Evolutionary conservation across 805 yeast species (phyloP).

Genomic region (Naumovozyma baii): DNA sequence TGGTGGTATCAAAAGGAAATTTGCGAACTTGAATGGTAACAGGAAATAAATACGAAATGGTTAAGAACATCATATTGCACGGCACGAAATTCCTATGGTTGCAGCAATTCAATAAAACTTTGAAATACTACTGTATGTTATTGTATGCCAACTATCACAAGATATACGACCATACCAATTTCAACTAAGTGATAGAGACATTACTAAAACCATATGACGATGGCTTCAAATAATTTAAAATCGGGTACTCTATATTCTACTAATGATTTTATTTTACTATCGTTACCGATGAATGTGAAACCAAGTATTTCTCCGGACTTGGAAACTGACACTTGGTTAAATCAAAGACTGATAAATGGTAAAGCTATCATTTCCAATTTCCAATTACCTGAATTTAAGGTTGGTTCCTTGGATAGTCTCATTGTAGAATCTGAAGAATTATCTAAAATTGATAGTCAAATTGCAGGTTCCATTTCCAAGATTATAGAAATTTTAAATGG

Average conservation of each 20-base stretch:
- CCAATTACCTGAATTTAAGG: constrained; percentile 74
- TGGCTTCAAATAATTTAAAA: constrained; percentile 12
- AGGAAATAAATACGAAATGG: too few relatives aligned
- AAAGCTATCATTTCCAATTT: constrained; percentile 47
- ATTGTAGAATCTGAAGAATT: constrained; percentile 89
- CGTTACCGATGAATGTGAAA: constrained; percentile 44
- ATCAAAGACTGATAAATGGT: constrained; percentile 46
- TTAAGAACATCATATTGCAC: too few relatives aligned
- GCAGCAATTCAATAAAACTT: too few relatives aligned
- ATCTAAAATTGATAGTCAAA: constrained; percentile 69
- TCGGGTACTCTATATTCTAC: constrained; percentile 22
- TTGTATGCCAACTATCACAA: too few relatives aligned
- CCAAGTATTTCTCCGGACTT: constrained; percentile 40
- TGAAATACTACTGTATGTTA: too few relatives aligned
- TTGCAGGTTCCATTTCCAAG: constrained; percentile 59
- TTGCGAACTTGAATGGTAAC: too few relatives aligned
- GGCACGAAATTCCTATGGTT: too few relatives aligned
- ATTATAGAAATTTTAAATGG: constrained; percentile 61
- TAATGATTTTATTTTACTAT: constrained; percentile 39
- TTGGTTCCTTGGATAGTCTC: constrained; percentile 87
- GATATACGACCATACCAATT: too few relatives aligned
- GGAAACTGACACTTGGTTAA: constrained; percentile 43
- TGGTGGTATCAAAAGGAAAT: too few relatives aligned
- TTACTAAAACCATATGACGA: constrained; percentile 2
- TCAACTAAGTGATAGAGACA: too few relatives aligned